Evolutionary conservation across 2,329 filamentous ascomycete genomes (phyloP).

Genomic region (Lasiodiplodia sp.): DNA sequence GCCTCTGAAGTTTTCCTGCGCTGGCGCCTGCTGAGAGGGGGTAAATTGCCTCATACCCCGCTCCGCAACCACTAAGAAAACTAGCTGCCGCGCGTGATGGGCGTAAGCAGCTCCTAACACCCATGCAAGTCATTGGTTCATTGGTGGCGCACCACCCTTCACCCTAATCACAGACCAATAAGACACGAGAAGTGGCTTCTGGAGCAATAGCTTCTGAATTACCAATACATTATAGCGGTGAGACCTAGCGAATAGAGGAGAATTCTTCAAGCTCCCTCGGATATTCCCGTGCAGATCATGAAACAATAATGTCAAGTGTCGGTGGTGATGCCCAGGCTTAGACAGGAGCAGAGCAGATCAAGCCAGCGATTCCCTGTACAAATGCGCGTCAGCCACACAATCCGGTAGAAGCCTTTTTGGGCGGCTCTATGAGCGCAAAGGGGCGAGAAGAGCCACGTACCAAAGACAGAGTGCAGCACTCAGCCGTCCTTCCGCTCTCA

Average conservation of each 20-base stretch:
- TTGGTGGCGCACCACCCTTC: background rate
- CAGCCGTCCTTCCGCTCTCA: slow-evolving; percentile 16
- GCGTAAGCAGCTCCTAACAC: background rate
- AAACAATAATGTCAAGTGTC: background rate
- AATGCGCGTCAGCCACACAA: background rate
- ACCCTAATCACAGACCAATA: background rate
- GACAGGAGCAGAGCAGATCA: slow-evolving; percentile 13
- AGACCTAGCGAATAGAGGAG: background rate
- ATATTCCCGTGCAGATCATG: background rate
- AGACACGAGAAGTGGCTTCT: background rate
- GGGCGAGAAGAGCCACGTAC: background rate
- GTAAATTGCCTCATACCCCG: background rate
- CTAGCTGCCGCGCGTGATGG: background rate
- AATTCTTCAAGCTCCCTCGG: background rate
- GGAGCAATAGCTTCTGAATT: background rate
- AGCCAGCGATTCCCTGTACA: slow-evolving; percentile 11
- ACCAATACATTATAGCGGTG: background rate
- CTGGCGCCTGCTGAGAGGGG: background rate
- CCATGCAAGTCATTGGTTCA: background rate
- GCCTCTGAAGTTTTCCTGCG: background rate
- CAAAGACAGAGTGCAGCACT: slow-evolving; percentile 28
- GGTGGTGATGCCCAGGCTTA: background rate
- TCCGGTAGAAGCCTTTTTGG: too few species aligned
- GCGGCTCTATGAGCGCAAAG: too few species aligned
- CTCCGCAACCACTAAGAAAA: background rate